Percentiles rank a stretch among this genome's conserved stretches.
Conservation (phyloP, 73 alveolate species). For the Paraurostyla sp. region DNA sequence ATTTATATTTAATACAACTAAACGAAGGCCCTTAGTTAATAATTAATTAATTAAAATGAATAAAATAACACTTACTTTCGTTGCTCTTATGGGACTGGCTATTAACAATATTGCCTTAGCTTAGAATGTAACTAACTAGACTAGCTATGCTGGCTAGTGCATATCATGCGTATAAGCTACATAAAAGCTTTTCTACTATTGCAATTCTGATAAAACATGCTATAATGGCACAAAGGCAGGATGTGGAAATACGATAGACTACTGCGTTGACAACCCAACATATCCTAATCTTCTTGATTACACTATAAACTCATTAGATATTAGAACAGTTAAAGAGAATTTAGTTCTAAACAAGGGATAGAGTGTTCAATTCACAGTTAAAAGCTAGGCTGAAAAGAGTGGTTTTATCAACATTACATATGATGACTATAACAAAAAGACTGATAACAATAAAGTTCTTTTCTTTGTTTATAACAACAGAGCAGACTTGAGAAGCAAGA, state of each 20-base stretch:
- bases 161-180: neutral
- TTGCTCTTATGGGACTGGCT: neutral
- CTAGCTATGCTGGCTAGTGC: neutral
- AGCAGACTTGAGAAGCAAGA: neutral
- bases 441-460: neutral
- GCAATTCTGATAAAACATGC: neutral
- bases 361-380: neutral
- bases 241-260: neutral
- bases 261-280: neutral
- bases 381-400: neutral
- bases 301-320: neutral
- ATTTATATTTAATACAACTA: neutral
- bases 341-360: neutral
- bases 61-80: neutral
- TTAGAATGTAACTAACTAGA: neutral
- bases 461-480: conserved; percentile 4
- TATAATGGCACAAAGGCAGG: neutral
- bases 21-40: too few species aligned
- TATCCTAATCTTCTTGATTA: neutral
- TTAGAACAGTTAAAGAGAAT: neutral
- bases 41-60: neutral
- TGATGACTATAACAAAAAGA: neutral
- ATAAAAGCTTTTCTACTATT: neutral
- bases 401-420: neutral
- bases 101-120: neutral